Evolutionary conservation across 495 filamentous ascomycete species (phyloP).

Genomic region (Aspergillus ellipticus): DNA sequence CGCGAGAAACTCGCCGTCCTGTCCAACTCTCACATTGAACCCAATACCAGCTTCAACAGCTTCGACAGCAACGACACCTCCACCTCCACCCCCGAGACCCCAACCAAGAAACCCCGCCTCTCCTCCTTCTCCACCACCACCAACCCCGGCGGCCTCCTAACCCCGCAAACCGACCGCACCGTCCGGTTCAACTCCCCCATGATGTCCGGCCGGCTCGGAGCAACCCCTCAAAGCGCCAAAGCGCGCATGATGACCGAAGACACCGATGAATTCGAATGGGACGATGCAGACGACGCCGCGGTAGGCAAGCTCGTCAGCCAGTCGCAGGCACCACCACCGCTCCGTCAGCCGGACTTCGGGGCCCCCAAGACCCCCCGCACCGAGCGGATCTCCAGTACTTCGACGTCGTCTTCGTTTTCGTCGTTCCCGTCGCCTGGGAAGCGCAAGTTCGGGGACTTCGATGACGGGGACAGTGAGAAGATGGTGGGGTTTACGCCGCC

Average conservation of each 20-base stretch:
- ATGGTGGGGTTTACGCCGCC: conserved; percentile 20
- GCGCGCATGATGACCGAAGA: conserved; percentile 42
- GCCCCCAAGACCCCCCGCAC: conserved; percentile 10
- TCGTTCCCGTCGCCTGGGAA: conserved; percentile 43
- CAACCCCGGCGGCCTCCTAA: conserved; percentile 29
- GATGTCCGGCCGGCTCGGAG: conserved; percentile 12
- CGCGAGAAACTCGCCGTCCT: conserved; percentile 51
- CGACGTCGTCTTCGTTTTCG: not conserved
- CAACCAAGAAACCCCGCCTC: conserved; percentile 14
- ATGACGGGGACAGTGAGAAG: conserved; percentile 14
- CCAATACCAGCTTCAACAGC: not conserved
- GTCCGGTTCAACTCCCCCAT: not conserved
- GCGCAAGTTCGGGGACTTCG: conserved; percentile 44
- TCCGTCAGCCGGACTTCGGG: conserved; percentile 25
- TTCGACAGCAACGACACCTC: too few species aligned
- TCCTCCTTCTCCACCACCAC: conserved; percentile 1
- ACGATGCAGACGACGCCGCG: conserved; percentile 17
- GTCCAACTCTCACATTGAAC: conserved; percentile 49
- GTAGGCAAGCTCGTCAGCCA: conserved; percentile 5
- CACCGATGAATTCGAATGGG: conserved; percentile 44
- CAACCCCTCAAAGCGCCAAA: conserved; percentile 32
- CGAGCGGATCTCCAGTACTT: not conserved
- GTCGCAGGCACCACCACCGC: not conserved
- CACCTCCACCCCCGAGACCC: conserved; percentile 21
- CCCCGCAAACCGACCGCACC: conserved; percentile 32